A percentile compares a stretch with the other conserved stretches of the same genome.
These are phyloP conservation scores for Didymosphaeria variabile DNA, from an alignment of 2,329 filamentous ascomycete species.

Conservation along the genomic window DNA sequence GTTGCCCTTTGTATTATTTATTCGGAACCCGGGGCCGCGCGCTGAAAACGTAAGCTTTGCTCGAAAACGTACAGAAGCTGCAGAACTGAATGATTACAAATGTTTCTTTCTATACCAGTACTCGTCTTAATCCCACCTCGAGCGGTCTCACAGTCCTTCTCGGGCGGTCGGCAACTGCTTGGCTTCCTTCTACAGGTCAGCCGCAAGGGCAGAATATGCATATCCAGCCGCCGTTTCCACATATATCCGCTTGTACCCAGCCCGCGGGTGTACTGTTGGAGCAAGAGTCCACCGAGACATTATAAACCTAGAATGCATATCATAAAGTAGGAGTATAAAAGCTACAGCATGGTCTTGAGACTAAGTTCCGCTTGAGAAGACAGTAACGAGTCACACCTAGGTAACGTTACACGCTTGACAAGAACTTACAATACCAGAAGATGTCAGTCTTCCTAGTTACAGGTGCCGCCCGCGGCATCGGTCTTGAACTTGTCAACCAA, in stretches of 20 bases:
- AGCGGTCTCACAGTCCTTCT: too few relatives aligned
- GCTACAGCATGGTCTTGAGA: not conserved
- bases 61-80: too few relatives aligned
- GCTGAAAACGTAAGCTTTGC: too few relatives aligned
- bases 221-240: not conserved
- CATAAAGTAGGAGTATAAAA: not conserved
- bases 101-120: too few relatives aligned
- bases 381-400: too few relatives aligned
- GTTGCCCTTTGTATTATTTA: too few relatives aligned
- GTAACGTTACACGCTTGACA: too few relatives aligned
- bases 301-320: not conserved
- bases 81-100: too few relatives aligned
- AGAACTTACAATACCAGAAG: not conserved
- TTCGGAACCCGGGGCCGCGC: too few relatives aligned
- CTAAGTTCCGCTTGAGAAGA: not conserved
- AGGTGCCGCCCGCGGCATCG: slow-evolving; percentile 18
- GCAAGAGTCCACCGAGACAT: not conserved
- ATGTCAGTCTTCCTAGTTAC: slow-evolving; percentile 19
- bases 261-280: not conserved
- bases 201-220: not conserved
- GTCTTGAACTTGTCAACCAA: slow-evolving; percentile 19
- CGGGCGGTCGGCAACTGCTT: too few relatives aligned
- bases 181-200: not conserved
- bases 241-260: not conserved
- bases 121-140: too few relatives aligned